A percentile compares a stretch with the other conserved stretches of the same genome.
phyloP scores from a whole-genome alignment of 2,329 filamentous ascomycete genomes.

The Alternaria triticina region DNA sequence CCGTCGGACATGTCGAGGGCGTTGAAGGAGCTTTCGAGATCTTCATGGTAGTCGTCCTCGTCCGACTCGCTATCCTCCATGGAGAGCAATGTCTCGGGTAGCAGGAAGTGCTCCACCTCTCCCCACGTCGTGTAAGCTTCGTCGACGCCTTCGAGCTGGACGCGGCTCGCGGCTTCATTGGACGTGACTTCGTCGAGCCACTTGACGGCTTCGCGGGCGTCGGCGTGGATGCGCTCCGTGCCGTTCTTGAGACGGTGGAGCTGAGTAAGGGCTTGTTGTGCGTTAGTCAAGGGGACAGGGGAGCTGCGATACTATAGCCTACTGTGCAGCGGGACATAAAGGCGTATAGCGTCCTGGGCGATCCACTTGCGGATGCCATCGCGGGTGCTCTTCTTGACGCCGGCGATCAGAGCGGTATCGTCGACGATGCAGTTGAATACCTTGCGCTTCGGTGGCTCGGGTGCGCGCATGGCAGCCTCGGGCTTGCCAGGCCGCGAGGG shows the following conservation, averaged over 20 bases:
- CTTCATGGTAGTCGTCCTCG: slow-evolving; percentile 45
- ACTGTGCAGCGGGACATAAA: slow-evolving; percentile 61
- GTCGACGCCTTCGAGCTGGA: slow-evolving; percentile 56
- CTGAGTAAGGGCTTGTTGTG: slow-evolving; percentile 52
- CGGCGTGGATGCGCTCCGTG: slow-evolving; percentile 51
- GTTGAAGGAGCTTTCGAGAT: slow-evolving; percentile 47
- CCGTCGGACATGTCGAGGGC: slow-evolving; percentile 46
- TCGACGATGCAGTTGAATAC: slow-evolving; percentile 62
- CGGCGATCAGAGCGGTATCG: slow-evolving; percentile 58
- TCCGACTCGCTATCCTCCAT: slow-evolving; percentile 53
- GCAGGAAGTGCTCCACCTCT: slow-evolving; percentile 57
- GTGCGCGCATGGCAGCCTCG: slow-evolving; percentile 32
- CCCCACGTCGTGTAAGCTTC: slow-evolving; percentile 57
- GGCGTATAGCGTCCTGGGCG: slow-evolving; percentile 55
- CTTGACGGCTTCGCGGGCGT: slow-evolving; percentile 56
- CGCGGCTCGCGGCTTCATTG: slow-evolving; percentile 39
- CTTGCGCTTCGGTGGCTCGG: slow-evolving; percentile 50
- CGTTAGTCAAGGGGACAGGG: slow-evolving; percentile 25
- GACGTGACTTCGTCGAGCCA: slow-evolving; percentile 61
- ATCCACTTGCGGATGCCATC: slow-evolving; percentile 61
- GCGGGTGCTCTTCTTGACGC: slow-evolving; percentile 59
- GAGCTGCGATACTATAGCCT: slow-evolving; percentile 29
- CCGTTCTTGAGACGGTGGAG: slow-evolving; percentile 53
- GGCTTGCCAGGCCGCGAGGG: slow-evolving; percentile 36
- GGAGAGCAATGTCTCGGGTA: slow-evolving; percentile 57